These are phyloP conservation scores for Eucalyptus brandiana DNA, from an alignment of 345 rosid genomes.

Conservation along the genomic window DNA sequence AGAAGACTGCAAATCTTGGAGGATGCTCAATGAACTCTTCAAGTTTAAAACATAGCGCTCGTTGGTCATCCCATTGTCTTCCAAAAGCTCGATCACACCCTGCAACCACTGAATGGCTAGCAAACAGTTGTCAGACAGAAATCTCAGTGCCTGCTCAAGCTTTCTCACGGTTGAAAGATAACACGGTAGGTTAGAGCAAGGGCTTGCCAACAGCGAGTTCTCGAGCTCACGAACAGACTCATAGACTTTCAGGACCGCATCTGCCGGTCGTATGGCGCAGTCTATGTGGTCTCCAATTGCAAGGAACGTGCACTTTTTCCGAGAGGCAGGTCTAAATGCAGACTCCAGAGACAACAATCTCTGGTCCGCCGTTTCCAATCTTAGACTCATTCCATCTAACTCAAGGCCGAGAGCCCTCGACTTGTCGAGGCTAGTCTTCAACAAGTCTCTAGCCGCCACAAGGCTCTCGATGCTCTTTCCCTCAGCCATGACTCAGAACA, in stretches of 20 bases:
- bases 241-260: constrained; percentile 43
- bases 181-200: constrained; percentile 7
- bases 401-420: constrained; percentile 37
- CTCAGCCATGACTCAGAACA: constrained; percentile 16
- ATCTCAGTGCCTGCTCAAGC: constrained; percentile 52
- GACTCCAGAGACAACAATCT: constrained; percentile 30
- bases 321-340: constrained; percentile 5
- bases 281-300: constrained; percentile 39
- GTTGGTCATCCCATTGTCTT: constrained; percentile 20
- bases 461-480: constrained; percentile 19
- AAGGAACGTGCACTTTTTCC: constrained; percentile 15
- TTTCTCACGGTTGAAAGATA: constrained; percentile 34
- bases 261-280: constrained; percentile 42
- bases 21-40: constrained; percentile 22
- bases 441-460: constrained; percentile 22
- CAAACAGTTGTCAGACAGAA: constrained; percentile 51
- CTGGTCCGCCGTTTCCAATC: constrained; percentile 15
- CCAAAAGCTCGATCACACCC: constrained; percentile 28
- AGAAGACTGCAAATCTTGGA: constrained; percentile 24
- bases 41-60: constrained; percentile 21
- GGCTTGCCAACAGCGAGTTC: constrained; percentile 12
- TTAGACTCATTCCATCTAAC: constrained; percentile 23
- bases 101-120: constrained; percentile 69
- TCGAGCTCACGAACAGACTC: constrained; percentile 36
- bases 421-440: constrained; percentile 45